phyloP scores from a whole-genome alignment of 768 basidiomycete genomes.

The Boletus barrowsii region DNA sequence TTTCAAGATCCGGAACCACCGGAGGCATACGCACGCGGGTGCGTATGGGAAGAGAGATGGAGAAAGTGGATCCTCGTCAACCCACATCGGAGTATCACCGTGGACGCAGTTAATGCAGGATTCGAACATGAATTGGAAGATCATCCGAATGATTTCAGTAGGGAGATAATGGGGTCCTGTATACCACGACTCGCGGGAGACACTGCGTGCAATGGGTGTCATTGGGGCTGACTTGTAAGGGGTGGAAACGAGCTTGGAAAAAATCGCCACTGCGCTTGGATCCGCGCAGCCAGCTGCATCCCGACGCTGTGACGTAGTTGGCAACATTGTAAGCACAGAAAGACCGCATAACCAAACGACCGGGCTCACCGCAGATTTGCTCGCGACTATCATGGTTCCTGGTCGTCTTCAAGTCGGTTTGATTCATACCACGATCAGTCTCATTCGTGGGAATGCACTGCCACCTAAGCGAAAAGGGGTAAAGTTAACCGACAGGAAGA shows the following conservation, averaged over 20 bases:
- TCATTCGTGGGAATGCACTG: too few relatives aligned
- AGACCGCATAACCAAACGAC: too few relatives aligned
- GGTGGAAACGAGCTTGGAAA: conserved; percentile 6
- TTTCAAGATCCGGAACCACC: conserved; percentile 8
- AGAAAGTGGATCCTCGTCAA: conserved; percentile 1
- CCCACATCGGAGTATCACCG: neutral
- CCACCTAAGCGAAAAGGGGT: too few relatives aligned
- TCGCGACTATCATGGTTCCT: too few relatives aligned
- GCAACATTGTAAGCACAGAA: too few relatives aligned
- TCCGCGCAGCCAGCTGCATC: too few relatives aligned
- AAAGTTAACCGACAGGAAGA: too few relatives aligned
- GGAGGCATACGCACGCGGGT: conserved; percentile 3
- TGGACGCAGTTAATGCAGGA: neutral
- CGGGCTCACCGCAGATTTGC: too few relatives aligned
- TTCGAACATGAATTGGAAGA: conserved; percentile 10
- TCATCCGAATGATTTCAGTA: conserved; percentile 7
- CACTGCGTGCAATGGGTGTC: neutral
- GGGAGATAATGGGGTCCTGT: conserved; percentile 7
- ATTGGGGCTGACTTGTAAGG: neutral
- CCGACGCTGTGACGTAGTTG: too few relatives aligned
- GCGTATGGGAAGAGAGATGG: conserved; percentile 12
- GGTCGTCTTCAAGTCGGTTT: too few relatives aligned
- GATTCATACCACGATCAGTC: too few relatives aligned
- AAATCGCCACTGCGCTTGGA: conserved; percentile 3
- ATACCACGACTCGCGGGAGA: neutral